phyloP scores from a whole-genome alignment of 2,329 filamentous ascomycete genomes.

The Lachnellula occidentalis region DNA sequence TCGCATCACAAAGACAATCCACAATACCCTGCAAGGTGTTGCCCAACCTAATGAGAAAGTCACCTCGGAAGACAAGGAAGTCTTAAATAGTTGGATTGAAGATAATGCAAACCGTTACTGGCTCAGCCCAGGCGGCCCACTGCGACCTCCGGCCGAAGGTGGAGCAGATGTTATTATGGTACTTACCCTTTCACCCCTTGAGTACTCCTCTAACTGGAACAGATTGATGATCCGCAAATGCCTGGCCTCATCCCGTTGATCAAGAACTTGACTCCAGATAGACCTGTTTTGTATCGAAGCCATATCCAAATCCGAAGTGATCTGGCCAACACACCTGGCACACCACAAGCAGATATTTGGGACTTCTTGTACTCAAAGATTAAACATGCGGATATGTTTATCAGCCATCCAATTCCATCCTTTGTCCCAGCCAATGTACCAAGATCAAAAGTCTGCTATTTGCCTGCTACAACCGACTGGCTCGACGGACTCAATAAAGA shows the following conservation, averaged over 20 bases:
- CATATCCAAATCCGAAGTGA: slow-evolving; percentile 81
- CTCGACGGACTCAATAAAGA: slow-evolving; percentile 76
- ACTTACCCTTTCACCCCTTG: slow-evolving; percentile 10
- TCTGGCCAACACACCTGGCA: slow-evolving; percentile 55
- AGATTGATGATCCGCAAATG: slow-evolving; percentile 83
- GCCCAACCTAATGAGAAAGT: slow-evolving; percentile 60
- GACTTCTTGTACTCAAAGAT: slow-evolving; percentile 68
- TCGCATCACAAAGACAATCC: slow-evolving; percentile 78
- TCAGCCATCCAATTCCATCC: slow-evolving; percentile 71
- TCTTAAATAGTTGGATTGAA: slow-evolving; percentile 66
- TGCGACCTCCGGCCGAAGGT: slow-evolving; percentile 58
- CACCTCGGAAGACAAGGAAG: slow-evolving; percentile 52
- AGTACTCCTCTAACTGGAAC: slow-evolving; percentile 5
- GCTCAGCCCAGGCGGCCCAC: slow-evolving; percentile 61
- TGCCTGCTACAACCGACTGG: slow-evolving; percentile 81
- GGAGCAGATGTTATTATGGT: slow-evolving; percentile 71
- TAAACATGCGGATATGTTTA: slow-evolving; percentile 67
- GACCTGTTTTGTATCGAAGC: slow-evolving; percentile 73
- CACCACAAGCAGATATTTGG: slow-evolving; percentile 70
- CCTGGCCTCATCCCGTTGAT: slow-evolving; percentile 70
- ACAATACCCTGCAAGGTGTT: slow-evolving; percentile 84
- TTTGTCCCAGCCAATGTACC: slow-evolving; percentile 70
- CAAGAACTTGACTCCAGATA: slow-evolving; percentile 63
- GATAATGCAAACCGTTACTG: slow-evolving; percentile 73
- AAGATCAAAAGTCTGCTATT: slow-evolving; percentile 61